These are phyloP conservation scores for Komagataella mondaviorum DNA, from an alignment of 805 yeast species.

Conservation along the genomic window DNA sequence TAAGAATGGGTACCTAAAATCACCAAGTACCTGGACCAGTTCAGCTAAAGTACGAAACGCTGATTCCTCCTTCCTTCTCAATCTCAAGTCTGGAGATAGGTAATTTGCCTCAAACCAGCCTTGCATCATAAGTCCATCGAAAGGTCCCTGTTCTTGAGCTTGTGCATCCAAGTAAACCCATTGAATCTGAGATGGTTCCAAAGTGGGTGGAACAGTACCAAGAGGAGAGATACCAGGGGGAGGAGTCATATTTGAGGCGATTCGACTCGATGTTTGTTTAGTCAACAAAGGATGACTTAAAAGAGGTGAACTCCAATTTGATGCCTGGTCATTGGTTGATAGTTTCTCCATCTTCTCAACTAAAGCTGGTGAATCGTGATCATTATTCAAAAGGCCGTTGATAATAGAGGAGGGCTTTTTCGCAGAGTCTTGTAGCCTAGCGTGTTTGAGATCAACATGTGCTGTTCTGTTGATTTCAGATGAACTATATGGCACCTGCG, in stretches of 20 bases:
- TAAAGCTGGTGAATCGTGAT: background rate
- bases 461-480: constrained; percentile 8
- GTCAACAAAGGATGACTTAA: background rate
- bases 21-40: constrained; percentile 34
- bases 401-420: background rate
- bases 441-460: constrained; percentile 6
- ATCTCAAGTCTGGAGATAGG: constrained; percentile 35
- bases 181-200: constrained; percentile 22
- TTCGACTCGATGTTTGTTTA: background rate
- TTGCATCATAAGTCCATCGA: constrained; percentile 62
- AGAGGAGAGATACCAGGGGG: background rate
- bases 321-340: background rate
- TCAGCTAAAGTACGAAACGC: constrained; percentile 36
- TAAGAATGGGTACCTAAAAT: constrained; percentile 45
- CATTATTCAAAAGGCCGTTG: background rate
- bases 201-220: background rate
- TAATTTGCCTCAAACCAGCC: constrained; percentile 58
- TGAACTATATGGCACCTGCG: constrained; percentile 18
- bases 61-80: constrained; percentile 46
- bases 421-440: background rate
- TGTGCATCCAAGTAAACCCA: constrained; percentile 70
- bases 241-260: background rate
- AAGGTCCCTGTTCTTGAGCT: constrained; percentile 73
- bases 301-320: background rate
- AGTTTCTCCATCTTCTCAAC: background rate